Conservation (phyloP, 345 rosid species). For the Turritis glabra region DNA sequence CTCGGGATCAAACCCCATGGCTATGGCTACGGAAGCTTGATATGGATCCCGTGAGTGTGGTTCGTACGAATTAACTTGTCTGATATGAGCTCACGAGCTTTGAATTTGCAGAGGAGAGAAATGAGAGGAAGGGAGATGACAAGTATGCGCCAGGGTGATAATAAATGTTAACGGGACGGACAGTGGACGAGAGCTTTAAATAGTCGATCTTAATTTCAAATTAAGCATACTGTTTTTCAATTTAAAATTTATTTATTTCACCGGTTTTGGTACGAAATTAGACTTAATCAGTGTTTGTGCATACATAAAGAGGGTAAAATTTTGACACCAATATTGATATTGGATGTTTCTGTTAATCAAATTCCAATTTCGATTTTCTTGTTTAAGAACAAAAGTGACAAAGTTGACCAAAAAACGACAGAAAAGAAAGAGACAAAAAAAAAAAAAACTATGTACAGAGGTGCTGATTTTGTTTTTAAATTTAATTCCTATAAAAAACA, state of each 20-base stretch:
- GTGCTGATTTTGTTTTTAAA: neutral
- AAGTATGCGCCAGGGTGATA: constrained; percentile 3
- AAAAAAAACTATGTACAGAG: neutral
- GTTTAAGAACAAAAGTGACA: neutral
- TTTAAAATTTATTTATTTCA: neutral
- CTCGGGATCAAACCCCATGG: constrained; percentile 62
- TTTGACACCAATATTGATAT: neutral
- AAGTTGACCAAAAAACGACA: constrained; percentile 7
- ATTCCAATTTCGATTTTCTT: neutral
- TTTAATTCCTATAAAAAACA: neutral
- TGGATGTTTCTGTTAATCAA: neutral
- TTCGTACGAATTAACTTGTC: neutral
- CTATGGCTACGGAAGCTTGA: constrained; percentile 37
- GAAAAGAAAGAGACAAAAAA: neutral
- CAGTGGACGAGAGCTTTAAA: constrained; percentile 13
- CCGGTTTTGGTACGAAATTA: neutral
- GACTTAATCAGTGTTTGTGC: neutral
- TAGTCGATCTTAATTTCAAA: constrained; percentile 30
- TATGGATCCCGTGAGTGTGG: constrained; percentile 16
- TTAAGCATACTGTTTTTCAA: constrained; percentile 2
- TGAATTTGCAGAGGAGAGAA: constrained; percentile 21
- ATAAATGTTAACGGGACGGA: constrained; percentile 9
- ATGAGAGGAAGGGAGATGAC: constrained; percentile 32
- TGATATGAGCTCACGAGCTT: constrained; percentile 19
- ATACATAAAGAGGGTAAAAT: neutral